phyloP scores from a whole-genome alignment of 2,329 filamentous ascomycete genomes.

The Pestalotiopsis sp. region DNA sequence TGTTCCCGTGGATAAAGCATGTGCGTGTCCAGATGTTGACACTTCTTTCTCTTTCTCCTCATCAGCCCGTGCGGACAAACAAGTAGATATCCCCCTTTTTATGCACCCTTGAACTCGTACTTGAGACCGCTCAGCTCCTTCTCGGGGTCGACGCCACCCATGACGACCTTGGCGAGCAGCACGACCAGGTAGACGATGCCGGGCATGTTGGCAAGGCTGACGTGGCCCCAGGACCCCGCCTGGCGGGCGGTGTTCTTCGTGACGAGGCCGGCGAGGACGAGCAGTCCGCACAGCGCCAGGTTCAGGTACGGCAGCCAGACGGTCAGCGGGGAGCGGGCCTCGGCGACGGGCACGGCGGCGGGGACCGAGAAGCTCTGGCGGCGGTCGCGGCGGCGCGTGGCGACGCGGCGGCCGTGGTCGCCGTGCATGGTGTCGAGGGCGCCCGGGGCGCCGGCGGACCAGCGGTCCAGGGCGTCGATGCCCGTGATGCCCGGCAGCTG shows the following conservation, averaged over 20 bases:
- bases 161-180: constrained; percentile 62
- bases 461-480: constrained; percentile 48
- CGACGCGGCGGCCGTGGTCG: not conserved
- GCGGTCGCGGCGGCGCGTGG: not conserved
- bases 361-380: constrained; percentile 8
- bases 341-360: not conserved
- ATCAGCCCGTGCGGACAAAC: not conserved
- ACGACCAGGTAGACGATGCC: constrained; percentile 60
- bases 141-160: constrained; percentile 69
- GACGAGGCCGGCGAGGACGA: constrained; percentile 46
- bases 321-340: constrained; percentile 48
- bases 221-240: constrained; percentile 28
- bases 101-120: constrained; percentile 70
- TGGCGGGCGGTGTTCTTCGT: constrained; percentile 22
- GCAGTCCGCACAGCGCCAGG: constrained; percentile 51
- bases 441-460: constrained; percentile 29
- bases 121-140: constrained; percentile 60
- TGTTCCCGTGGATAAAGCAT: too few species aligned
- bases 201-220: constrained; percentile 52
- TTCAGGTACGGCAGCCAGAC: constrained; percentile 63
- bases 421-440: not conserved
- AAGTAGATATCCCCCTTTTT: constrained; percentile 15
- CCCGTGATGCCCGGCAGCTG: constrained; percentile 57
- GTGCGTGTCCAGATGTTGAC: not conserved
- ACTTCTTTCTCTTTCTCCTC: too few species aligned